Evolutionary conservation across 768 basidiomycete species (phyloP).

Genomic region (Pleurotus ostreatus): DNA sequence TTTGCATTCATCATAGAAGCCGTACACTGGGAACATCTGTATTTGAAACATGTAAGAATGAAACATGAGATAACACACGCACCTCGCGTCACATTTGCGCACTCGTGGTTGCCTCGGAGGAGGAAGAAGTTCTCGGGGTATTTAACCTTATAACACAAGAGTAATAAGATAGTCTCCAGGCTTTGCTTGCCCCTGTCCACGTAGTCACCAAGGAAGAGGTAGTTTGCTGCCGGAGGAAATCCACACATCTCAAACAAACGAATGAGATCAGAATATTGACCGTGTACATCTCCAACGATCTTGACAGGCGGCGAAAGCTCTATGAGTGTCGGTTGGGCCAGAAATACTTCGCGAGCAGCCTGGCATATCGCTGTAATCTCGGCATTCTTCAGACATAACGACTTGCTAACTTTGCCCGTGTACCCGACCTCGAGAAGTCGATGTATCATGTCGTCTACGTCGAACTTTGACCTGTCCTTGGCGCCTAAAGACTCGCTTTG

Average conservation of each 20-base stretch:
- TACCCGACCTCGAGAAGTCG: conserved; percentile 95
- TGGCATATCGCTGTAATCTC: conserved; percentile 95
- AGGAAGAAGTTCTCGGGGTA: conserved; percentile 99
- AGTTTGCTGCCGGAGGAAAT: conserved; percentile 95
- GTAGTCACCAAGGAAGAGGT: conserved; percentile 98
- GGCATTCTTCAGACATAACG: conserved; percentile 89
- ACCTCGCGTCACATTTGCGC: conserved; percentile 99
- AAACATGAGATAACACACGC: conserved; percentile 22
- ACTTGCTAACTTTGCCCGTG: conserved; percentile 96
- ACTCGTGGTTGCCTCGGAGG: conserved; percentile 96
- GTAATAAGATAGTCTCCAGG: conserved; percentile 93
- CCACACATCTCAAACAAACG: conserved; percentile 99
- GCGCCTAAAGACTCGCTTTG: conserved; percentile 34
- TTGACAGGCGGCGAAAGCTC: conserved; percentile 98
- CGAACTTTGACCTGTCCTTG: conserved; percentile 68
- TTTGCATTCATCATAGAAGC: conserved; percentile 99
- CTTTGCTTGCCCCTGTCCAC: conserved; percentile 99
- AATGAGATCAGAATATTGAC: conserved; percentile 98
- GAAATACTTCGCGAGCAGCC: conserved; percentile 93
- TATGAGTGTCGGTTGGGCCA: conserved; percentile 93
- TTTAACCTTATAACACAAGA: conserved; percentile 99
- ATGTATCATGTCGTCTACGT: conserved; percentile 98
- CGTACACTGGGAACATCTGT: conserved; percentile 67
- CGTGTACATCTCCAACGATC: conserved; percentile 99
- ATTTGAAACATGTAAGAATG: conserved; percentile 12